phyloP scores from a whole-genome alignment of 2,329 filamentous ascomycete genomes.

The Thelonectria blattea region DNA sequence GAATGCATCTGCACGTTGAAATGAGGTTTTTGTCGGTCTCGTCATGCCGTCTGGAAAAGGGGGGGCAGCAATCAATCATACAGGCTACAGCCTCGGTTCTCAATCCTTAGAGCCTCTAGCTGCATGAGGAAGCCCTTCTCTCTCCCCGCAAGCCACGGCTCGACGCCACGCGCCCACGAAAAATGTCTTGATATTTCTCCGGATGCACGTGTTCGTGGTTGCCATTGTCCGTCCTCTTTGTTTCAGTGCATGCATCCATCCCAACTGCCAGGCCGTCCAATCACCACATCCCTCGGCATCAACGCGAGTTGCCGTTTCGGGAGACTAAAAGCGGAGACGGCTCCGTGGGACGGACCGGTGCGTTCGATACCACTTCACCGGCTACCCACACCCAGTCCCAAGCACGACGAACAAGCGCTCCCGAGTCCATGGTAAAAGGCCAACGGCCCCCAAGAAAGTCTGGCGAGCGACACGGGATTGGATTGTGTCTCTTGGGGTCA shows the following conservation, averaged over 20 bases:
- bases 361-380: slow-evolving; percentile 3
- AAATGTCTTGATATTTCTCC: background rate
- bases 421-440: slow-evolving; percentile 13
- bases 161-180: background rate
- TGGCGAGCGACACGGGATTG: background rate
- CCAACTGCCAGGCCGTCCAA: background rate
- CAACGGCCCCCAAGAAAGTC: slow-evolving; percentile 14
- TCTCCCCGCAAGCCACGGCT: slow-evolving; percentile 1
- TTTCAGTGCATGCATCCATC: slow-evolving; percentile 11
- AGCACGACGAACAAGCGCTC: slow-evolving; percentile 15
- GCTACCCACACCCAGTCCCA: slow-evolving; percentile 8
- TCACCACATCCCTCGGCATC: too few species aligned
- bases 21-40: background rate
- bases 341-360: slow-evolving; percentile 20
- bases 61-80: background rate
- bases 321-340: slow-evolving; percentile 26
- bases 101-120: background rate
- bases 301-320: slow-evolving; percentile 25
- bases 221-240: background rate
- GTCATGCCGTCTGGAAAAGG: background rate
- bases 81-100: background rate
- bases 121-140: background rate
- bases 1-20: background rate
- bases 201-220: slow-evolving; percentile 6
- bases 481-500: background rate